Evolutionary conservation across 2,329 filamentous ascomycete species (phyloP).

Genomic region (Claviceps pazoutovae): DNA sequence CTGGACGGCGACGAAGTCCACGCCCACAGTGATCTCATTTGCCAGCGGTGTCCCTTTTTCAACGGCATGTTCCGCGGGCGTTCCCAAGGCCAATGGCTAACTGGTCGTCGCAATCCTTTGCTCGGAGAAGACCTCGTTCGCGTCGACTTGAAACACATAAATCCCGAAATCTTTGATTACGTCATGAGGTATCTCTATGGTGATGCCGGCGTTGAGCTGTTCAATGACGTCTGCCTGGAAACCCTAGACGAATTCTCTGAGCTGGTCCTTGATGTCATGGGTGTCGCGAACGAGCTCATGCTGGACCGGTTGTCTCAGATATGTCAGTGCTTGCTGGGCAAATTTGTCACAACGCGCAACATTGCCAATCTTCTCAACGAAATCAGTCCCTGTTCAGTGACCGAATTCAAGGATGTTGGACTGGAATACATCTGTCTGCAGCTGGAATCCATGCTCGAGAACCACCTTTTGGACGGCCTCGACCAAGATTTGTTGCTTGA

Average conservation of each 20-base stretch:
- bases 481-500: constrained; percentile 73
- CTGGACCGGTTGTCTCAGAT: constrained; percentile 79
- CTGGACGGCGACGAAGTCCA: constrained; percentile 58
- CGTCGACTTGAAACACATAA: constrained; percentile 74
- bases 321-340: constrained; percentile 72
- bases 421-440: constrained; percentile 88
- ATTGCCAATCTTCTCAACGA: constrained; percentile 75
- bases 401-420: constrained; percentile 74
- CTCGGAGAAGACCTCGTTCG: constrained; percentile 33
- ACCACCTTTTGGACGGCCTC: constrained; percentile 71
- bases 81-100: constrained; percentile 72
- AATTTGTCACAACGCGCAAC: constrained; percentile 75
- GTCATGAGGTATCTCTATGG: constrained; percentile 74
- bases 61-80: constrained; percentile 80
- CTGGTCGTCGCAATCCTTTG: constrained; percentile 42
- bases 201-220: constrained; percentile 67
- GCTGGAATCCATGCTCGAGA: constrained; percentile 83
- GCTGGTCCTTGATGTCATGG: constrained; percentile 80
- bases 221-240: constrained; percentile 57
- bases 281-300: constrained; percentile 88
- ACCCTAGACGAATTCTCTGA: constrained; percentile 77
- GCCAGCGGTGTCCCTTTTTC: constrained; percentile 84
- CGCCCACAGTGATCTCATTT: constrained; percentile 67
- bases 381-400: constrained; percentile 69
- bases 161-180: constrained; percentile 57